Evolutionary conservation across 345 rosid species (phyloP), one percentile per base, ranked within the genome.

Genomic region (Eucalyptus polyanthemos): DNA sequence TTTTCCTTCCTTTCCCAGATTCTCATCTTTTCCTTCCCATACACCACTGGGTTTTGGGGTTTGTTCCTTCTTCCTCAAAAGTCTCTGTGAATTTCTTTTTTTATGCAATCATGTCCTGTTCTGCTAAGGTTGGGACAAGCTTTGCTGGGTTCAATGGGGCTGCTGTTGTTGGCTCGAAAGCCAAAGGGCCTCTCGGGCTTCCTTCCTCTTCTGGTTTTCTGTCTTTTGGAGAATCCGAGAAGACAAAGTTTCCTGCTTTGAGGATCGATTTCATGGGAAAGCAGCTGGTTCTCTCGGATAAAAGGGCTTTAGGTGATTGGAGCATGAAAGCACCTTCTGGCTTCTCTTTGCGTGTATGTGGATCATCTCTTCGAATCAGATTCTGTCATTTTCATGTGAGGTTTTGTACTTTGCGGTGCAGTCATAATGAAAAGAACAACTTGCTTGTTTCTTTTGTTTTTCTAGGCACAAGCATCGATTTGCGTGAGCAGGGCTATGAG

Each of bases 401-500:
- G 42, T 51, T 34, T 11, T 16, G 25, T 9, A 50, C 1, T 86
- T 86, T 31, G 47, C 4, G 60, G 16, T 31, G 29, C 40, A 51
- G 37, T 50, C 62, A 19, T 34, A 58, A 31, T 86, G 54, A 86
- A 5, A 50, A 86, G 87, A 86, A n/a, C 31, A 17, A 22, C 56
- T 76, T 37, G 83, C 45, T 76, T 76, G 83, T 21, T 76, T 76
- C 83, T 76, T 76, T 76, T 37, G 27, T 24, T 76, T 9, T 37
- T 40, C 47, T 21, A 76, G 83, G 83, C 47, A 80, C 93, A 91
- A 89, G 89, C 94, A 86, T 92, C 94, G 34, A 86, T 92, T 69
- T 93, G 94, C 90, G 93, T 92, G 50, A 90, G 96, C 86, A 94
- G 91, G 89, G 91, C 89, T 80, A 80, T 89, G 93, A 93, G 95